Base-by-base conservation (phyloP, 192 early-diverging fungal species). In the Podila clonocystis region DNA sequence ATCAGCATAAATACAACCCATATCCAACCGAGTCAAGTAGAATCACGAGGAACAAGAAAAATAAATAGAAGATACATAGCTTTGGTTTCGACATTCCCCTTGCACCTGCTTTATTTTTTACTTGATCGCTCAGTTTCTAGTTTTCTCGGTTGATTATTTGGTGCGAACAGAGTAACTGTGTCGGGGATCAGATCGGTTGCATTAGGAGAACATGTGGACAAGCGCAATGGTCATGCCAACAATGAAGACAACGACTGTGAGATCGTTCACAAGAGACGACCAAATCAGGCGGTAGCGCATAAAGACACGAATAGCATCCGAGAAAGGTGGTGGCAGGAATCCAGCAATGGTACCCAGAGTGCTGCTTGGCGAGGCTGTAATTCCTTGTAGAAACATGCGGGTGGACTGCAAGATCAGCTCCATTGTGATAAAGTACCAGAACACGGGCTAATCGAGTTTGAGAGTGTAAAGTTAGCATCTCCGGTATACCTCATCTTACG, bases 401-500 rank as follows among this genome's bases (percentile, higher is more conserved):
- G 85, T 67, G 1, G 88, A 79, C 59, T 89, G 88, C 50, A 89
- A 62, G 24, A 84, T 72, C 31, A 89, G 33, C 59, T 89, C 85
- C 57, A 86, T 60, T 8, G 85, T 86, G 4, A 84, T 62, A 84
- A 88, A 89, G 62, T 89, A 89, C 88, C 88, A 89, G 74, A 89
- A 89, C 52, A 86, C 57, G 13, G 87, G 77, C 86, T 86, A 66
- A 9, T 45, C 41, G 41, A 13, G 15, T 15, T 3, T 4, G 41
- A 41, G 8, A 45, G 41, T 45, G 41, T 15, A 45, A 45, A 45
- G 41, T 45, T 45, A 45, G 41, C 15, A 45, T 17, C 41, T 45
- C 12, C 4, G 13, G 0, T 36, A 36, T 1, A 52, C 17, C 50
- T 52, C n/a, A 17, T 22, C 17, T 52, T 52, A 58, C 17, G 8